Base-by-base conservation (phyloP, 805 yeast genomes). In the Candida andamanensis region DNA sequence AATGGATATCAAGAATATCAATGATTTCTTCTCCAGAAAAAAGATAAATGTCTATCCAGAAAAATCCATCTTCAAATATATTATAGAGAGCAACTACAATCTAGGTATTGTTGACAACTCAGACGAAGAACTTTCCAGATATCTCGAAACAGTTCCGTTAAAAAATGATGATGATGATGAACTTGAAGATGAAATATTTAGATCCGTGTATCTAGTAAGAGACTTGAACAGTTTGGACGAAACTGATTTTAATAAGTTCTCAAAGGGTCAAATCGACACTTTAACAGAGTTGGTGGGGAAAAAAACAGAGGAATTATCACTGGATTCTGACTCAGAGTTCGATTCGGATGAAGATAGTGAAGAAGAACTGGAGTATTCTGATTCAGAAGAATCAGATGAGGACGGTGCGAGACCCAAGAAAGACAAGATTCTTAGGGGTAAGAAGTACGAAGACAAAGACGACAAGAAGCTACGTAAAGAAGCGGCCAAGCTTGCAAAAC, bases 1-100 rank as follows among this genome's bases (percentile, higher is more conserved):
- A 52, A 92, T 92, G 98, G 99, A 92, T 60, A 89, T 92, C 51
- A 92, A 90, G 56, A 92, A 92, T 51, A 85, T 90, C 15, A 92
- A 90, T 50, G 92, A 85, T 47, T 92, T 80, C 55, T 92, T 92
- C 49, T 69, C 70, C 37, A 69, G 78, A 39, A 73, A 72, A 47
- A 78, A 80, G 54, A 85, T 89, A 25, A 72, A 74, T 31, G 81
- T 85, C 11, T 82, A 83, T 46, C 76, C 94, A 3, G 97, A 92
- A 56, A 70, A 95, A 39, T 67, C 76, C 19, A 70, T 92, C 15
- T 92, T 90, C 62, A 78, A 77, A 49, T 85, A 83, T 50, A 76
- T 87, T 16, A 81, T 76, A 30, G 81, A 72, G 33, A 54, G 58
- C 11, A 60, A 62, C 33, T 60, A 60, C 24, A 45, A 46, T 20